Conservation (phyloP, 371 early-diverging fungal genomes). For the Chytridium lagenaria region DNA sequence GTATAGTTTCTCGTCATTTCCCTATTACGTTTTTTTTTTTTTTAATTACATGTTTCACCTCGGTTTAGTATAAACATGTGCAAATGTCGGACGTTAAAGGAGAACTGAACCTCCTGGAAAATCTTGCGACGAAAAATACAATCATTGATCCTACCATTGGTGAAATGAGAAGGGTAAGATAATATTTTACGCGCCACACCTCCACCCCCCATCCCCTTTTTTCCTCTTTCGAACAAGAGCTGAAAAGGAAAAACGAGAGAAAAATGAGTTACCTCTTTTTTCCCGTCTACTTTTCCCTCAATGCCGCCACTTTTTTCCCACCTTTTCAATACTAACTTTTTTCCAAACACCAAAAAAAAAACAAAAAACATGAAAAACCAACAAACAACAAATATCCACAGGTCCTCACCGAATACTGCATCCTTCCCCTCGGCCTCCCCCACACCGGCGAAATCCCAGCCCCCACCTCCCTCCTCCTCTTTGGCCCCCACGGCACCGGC, state of each 20-base stretch:
- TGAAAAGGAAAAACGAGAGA: no score
- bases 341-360: no score
- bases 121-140: constrained; percentile 40
- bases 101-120: constrained; percentile 47
- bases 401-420: constrained; percentile 56
- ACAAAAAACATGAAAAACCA: no score
- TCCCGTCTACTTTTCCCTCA: no score
- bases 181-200: background rate
- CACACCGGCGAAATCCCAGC: constrained; percentile 37
- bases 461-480: constrained; percentile 44
- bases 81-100: constrained; percentile 48
- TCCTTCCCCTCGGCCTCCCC: constrained; percentile 56
- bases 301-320: no score
- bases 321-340: background rate
- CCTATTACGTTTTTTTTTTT: constrained; percentile 11
- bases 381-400: no score
- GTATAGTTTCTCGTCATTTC: constrained; percentile 19
- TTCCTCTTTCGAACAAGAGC: no score
- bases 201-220: background rate
- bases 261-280: no score
- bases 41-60: background rate
- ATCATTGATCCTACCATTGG: constrained; percentile 52
- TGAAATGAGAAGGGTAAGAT: constrained; percentile 51
- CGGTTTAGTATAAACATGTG: constrained; percentile 21
- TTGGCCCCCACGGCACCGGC: constrained; percentile 54